Evolutionary conservation across 192 early-diverging fungal genomes (phyloP), one percentile per base, ranked within the genome.

Genomic region (Entomortierella chlamydospora): DNA sequence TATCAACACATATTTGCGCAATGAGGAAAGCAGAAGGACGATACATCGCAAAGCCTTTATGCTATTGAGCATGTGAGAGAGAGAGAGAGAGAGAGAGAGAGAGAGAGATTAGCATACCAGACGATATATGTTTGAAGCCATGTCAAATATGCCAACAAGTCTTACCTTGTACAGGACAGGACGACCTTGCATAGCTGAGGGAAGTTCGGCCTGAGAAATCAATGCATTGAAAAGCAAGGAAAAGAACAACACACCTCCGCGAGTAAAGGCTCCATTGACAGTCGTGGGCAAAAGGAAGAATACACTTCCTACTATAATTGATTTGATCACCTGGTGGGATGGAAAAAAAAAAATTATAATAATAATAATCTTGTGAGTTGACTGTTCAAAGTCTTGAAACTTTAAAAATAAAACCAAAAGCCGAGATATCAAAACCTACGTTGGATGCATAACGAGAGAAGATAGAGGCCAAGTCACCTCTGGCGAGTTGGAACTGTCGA

Each of bases 161-260:
- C 3, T 37, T 37, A 31, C 31, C 52, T 96, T 96, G 81, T 91
- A 88, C 33, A 92, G 76, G 47, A 94, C 87, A 22, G 89, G 84
- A 47, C 93, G 91, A 30, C 92, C 92, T 37, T 85, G 83, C 69
- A 96, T 85, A 57, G 90, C 87, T 63, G 85, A 83, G 53, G 93
- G 90, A 33, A 94, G 80, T 61, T 92, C 88, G 18, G 91, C 84
- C 57, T 94, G 86, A 23, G 91, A 90, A 22, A 90, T 85, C 47
- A 87, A 62, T 3, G 86, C 68, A 58, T 83, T 86, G 70, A 82
- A 89, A 17, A 86, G 58, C 68, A 84, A 72, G 67, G 83, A 83
- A 80, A 85, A 91, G 64, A 94, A 96, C 28, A 96, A 77, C 18
- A 89, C 88, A 72, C 93, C 91, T 55, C 95, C 93, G 53, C 95